A percentile compares a stretch with the other conserved stretches of the same genome.
Conservation (phyloP, 306 rosid genomes). For the Mimosa bimucronata region DNA sequence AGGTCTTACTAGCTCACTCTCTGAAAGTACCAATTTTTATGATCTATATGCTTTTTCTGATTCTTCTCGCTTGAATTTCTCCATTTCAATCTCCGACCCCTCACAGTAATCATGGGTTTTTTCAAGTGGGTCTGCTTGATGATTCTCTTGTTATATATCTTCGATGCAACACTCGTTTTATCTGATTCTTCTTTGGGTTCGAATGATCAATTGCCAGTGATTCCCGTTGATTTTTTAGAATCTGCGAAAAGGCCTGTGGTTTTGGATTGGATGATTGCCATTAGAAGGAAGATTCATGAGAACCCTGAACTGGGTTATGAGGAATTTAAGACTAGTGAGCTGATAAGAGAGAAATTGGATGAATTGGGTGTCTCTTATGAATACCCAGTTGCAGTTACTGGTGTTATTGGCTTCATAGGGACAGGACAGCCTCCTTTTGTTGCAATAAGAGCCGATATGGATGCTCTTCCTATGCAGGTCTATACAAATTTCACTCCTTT, state of each 20-base stretch:
- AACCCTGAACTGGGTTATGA: conserved; percentile 79
- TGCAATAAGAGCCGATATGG: conserved; percentile 93
- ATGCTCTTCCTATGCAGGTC: conserved; percentile 85
- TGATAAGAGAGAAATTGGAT: conserved; percentile 71
- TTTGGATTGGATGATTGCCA: conserved; percentile 65
- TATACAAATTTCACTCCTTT: background rate
- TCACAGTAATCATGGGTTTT: conserved; percentile 40
- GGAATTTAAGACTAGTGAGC: conserved; percentile 83
- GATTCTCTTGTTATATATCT: conserved; percentile 24
- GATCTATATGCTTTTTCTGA: background rate
- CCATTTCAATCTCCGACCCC: conserved; percentile 9
- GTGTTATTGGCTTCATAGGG: conserved; percentile 76
- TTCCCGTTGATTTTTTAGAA: conserved; percentile 51
- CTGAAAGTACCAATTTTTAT: too few species aligned
- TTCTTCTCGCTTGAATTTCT: conserved; percentile 11
- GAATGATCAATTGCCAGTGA: conserved; percentile 36
- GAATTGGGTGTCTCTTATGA: conserved; percentile 56
- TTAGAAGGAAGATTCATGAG: conserved; percentile 80
- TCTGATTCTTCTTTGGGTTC: conserved; percentile 41
- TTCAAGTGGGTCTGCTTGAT: conserved; percentile 36
- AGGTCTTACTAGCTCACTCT: background rate
- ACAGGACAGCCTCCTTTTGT: conserved; percentile 73
- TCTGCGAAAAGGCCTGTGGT: conserved; percentile 52
- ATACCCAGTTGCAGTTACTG: conserved; percentile 75
- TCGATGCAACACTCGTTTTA: conserved; percentile 33